phyloP scores from a whole-genome alignment of 75 land plant species.

The Pinus tabuliformis region DNA sequence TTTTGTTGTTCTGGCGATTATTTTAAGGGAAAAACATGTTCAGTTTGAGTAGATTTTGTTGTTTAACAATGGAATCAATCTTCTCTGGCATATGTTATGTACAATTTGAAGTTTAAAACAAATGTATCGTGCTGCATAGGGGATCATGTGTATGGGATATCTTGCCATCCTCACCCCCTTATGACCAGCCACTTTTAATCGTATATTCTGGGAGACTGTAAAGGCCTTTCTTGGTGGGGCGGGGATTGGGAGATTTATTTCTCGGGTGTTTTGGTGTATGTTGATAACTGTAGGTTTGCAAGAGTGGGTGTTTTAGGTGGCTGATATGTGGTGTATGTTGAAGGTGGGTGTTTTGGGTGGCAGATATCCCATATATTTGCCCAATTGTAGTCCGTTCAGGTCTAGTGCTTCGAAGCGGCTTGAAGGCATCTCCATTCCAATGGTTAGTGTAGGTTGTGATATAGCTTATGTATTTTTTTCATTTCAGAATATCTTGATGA shows the following conservation, averaged over 20 bases:
- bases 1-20: not conserved
- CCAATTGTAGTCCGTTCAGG: not conserved
- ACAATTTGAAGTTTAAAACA: not conserved
- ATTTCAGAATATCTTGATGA: slow-evolving; percentile 93
- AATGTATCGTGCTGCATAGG: not conserved
- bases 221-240: not conserved
- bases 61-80: not conserved
- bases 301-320: too few relatives aligned
- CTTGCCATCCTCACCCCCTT: slow-evolving; percentile 4
- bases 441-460: slow-evolving; percentile 14
- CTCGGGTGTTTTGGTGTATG: not conserved
- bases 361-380: slow-evolving; percentile 8
- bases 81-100: not conserved
- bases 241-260: not conserved
- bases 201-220: not conserved
- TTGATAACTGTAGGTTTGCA: too few relatives aligned
- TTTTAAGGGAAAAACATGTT: not conserved
- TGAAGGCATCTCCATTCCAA: not conserved
- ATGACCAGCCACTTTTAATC: not conserved
- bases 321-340: too few relatives aligned
- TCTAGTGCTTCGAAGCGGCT: not conserved
- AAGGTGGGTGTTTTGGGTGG: slow-evolving; percentile 10
- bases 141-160: slow-evolving; percentile 6
- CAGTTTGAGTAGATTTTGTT: not conserved
- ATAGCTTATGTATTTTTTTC: slow-evolving; percentile 10